These are phyloP conservation scores for Lipomyces mesembrius DNA, from an alignment of 805 yeast genomes.

Conservation along the genomic window DNA sequence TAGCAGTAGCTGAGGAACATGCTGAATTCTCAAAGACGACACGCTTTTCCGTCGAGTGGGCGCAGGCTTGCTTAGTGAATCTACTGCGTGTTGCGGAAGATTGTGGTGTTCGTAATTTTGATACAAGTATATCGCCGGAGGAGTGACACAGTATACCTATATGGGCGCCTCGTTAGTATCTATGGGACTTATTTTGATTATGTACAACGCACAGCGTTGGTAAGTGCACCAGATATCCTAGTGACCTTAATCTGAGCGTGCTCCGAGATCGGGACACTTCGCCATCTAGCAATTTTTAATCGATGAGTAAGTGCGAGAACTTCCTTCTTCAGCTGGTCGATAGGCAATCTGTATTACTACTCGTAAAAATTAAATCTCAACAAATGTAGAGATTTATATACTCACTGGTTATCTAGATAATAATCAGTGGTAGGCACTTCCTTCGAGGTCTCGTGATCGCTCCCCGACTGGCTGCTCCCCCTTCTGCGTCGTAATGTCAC, in stretches of 20 bases:
- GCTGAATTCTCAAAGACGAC: slow-evolving; percentile 18
- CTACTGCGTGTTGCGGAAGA: slow-evolving; percentile 2
- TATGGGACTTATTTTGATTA: neutral
- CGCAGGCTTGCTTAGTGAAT: slow-evolving; percentile 15
- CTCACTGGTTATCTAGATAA: slow-evolving; percentile 27
- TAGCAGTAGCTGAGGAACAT: slow-evolving; percentile 65
- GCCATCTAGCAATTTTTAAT: slow-evolving; percentile 80
- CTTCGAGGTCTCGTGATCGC: slow-evolving; percentile 29
- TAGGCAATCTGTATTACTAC: slow-evolving; percentile 15
- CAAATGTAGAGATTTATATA: neutral
- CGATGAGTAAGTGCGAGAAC: slow-evolving; percentile 23
- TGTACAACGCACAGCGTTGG: slow-evolving; percentile 67
- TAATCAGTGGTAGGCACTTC: slow-evolving; percentile 26
- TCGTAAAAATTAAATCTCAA: neutral
- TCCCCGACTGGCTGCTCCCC: slow-evolving; percentile 25
- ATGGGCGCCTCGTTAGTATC: neutral
- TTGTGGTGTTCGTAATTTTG: slow-evolving; percentile 6
- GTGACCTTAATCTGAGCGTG: slow-evolving; percentile 54
- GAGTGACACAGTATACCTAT: slow-evolving; percentile 63
- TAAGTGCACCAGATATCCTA: slow-evolving; percentile 89
- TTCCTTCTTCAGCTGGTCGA: slow-evolving; percentile 27
- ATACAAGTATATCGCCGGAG: slow-evolving; percentile 48
- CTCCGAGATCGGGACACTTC: slow-evolving; percentile 52
- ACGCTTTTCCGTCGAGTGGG: slow-evolving; percentile 20
- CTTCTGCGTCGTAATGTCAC: slow-evolving; percentile 18